Conservation (phyloP, 2,329 filamentous ascomycete species). For the Polytolypa hystricis region DNA sequence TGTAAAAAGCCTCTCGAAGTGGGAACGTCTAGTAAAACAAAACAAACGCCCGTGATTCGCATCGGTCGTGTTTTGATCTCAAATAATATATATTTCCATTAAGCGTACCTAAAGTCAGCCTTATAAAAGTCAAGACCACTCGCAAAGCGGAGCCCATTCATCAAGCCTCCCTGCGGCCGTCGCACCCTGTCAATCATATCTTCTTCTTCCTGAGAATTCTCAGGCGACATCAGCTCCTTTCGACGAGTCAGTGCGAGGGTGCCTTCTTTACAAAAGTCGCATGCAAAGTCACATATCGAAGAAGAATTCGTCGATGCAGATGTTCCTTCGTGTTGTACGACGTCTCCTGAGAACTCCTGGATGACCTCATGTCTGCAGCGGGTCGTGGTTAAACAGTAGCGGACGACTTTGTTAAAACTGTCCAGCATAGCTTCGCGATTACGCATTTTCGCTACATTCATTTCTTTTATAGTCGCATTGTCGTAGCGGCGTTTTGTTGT, state of each 20-base stretch:
- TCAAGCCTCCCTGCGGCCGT: background rate
- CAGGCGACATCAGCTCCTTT: slow-evolving; percentile 32
- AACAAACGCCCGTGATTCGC: too few species aligned
- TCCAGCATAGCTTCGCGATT: slow-evolving; percentile 39
- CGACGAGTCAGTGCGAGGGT: slow-evolving; percentile 44
- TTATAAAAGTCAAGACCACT: background rate
- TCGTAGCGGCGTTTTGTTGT: slow-evolving; percentile 33
- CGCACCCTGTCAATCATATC: slow-evolving; percentile 3
- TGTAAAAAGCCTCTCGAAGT: too few species aligned
- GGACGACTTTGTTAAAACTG: slow-evolving; percentile 57
- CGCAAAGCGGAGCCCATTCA: background rate
- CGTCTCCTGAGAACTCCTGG: slow-evolving; percentile 66
- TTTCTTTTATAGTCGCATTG: slow-evolving; percentile 29
- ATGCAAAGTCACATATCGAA: slow-evolving; percentile 60
- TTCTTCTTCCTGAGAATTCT: slow-evolving; percentile 10
- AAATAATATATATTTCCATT: too few species aligned
- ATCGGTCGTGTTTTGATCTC: too few species aligned
- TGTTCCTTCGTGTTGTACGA: slow-evolving; percentile 12
- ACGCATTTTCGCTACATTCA: slow-evolving; percentile 22
- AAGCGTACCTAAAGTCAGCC: too few species aligned
- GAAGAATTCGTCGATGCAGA: background rate
- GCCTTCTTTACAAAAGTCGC: slow-evolving; percentile 66
- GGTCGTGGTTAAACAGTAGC: slow-evolving; percentile 69
- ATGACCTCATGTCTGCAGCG: slow-evolving; percentile 67
- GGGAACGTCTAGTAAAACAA: too few species aligned